phyloP scores from a whole-genome alignment of 805 yeast species.

The Pichia manshurica region DNA sequence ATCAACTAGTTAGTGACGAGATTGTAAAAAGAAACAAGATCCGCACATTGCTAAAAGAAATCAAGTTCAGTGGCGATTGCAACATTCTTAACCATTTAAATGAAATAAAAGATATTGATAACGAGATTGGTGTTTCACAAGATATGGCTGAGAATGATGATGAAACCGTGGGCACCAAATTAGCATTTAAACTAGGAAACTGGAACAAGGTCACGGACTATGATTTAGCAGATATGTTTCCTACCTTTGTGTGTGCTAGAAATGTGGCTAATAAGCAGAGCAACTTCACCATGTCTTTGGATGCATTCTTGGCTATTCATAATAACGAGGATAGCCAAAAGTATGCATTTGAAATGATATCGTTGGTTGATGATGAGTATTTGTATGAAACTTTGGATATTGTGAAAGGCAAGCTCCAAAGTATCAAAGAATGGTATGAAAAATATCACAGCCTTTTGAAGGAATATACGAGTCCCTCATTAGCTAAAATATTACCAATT shows the following conservation, averaged over 20 bases:
- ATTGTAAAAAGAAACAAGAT: constrained; percentile 36
- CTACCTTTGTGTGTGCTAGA: constrained; percentile 42
- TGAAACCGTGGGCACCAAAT: constrained; percentile 16
- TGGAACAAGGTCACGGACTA: constrained; percentile 48
- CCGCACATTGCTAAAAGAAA: constrained; percentile 20
- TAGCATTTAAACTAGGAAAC: constrained; percentile 10
- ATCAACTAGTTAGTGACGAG: constrained; percentile 37
- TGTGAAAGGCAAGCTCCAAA: constrained; percentile 38
- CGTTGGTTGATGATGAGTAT: constrained; percentile 48
- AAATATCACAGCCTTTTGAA: constrained; percentile 38
- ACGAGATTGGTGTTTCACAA: not conserved
- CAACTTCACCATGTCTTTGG: constrained; percentile 31
- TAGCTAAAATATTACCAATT: constrained; percentile 40
- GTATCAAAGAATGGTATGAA: constrained; percentile 47
- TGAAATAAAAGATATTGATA: not conserved
- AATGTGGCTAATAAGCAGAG: constrained; percentile 26
- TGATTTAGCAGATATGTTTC: constrained; percentile 44
- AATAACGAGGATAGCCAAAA: constrained; percentile 8
- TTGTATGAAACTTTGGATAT: constrained; percentile 34
- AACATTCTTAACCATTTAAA: not conserved
- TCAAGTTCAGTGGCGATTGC: not conserved
- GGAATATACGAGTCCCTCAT: constrained; percentile 39
- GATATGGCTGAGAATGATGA: not conserved
- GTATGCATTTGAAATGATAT: constrained; percentile 34
- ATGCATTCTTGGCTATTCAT: constrained; percentile 26